Conservation (phyloP, 1,284 basidiomycete genomes). For the Melanopsichium pennsylvanicum region DNA sequence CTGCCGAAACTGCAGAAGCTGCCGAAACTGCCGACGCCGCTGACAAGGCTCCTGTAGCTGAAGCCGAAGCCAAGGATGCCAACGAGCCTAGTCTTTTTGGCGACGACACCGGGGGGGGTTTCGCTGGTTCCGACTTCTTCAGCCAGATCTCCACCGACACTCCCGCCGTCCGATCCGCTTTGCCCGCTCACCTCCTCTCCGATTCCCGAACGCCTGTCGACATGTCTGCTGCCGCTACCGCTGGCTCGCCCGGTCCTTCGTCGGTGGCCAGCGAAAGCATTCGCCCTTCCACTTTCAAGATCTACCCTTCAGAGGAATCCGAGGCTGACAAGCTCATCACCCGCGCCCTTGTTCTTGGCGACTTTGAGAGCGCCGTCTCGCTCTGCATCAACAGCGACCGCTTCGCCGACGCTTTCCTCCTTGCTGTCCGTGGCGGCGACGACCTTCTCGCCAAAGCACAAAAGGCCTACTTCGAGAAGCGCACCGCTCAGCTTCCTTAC, state of each 20-base stretch:
- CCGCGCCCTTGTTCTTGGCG: constrained; percentile 90
- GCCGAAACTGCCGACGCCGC: background rate
- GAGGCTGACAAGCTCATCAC: constrained; percentile 89
- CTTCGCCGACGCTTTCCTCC: constrained; percentile 91
- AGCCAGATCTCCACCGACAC: constrained; percentile 71
- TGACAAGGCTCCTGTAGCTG: constrained; percentile 4
- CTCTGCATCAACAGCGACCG: constrained; percentile 88
- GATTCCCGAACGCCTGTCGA: constrained; percentile 69
- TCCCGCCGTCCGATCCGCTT: constrained; percentile 68
- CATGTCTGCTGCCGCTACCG: constrained; percentile 69
- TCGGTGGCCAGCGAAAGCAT: constrained; percentile 78
- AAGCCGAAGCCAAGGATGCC: constrained; percentile 67
- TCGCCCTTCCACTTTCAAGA: constrained; percentile 78
- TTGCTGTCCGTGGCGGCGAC: constrained; percentile 88
- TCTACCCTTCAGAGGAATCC: constrained; percentile 87
- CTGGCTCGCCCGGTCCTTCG: constrained; percentile 68
- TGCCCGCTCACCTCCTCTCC: constrained; percentile 72
- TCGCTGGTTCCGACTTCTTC: constrained; percentile 82
- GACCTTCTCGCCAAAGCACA: constrained; percentile 90
- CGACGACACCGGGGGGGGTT: constrained; percentile 72
- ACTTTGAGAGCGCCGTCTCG: constrained; percentile 90
- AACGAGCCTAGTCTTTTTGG: constrained; percentile 81
- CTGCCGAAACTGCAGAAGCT: constrained; percentile 8
- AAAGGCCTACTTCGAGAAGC: constrained; percentile 88
- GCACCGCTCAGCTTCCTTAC: constrained; percentile 81